phyloP scores from a whole-genome alignment of 768 basidiomycete genomes.

The Gyrodon lividus region DNA sequence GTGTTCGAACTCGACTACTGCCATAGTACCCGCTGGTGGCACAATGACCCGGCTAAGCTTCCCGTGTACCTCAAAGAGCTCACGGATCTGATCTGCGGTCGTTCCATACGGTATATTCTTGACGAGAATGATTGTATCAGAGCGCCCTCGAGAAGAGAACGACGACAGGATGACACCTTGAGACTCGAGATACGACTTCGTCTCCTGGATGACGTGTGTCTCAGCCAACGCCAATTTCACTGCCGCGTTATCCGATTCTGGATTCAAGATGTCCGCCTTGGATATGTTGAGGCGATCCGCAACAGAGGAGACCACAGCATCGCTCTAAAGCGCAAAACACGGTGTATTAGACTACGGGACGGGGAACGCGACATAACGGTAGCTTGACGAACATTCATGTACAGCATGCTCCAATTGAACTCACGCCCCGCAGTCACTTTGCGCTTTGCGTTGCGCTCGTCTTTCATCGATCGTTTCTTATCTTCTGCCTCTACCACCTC shows the following conservation, averaged over 20 bases:
- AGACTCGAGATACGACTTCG: conserved; percentile 83
- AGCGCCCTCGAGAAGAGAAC: conserved; percentile 53
- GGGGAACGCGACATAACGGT: conserved; percentile 16
- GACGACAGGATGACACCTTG: conserved; percentile 66
- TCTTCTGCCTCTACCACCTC: conserved; percentile 39
- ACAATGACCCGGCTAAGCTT: conserved; percentile 68
- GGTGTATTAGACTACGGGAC: conserved; percentile 21
- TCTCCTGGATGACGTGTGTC: conserved; percentile 94
- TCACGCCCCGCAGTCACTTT: conserved; percentile 71
- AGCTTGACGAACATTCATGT: conserved; percentile 86
- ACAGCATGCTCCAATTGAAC: conserved; percentile 92
- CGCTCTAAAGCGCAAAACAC: conserved; percentile 55
- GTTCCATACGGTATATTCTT: conserved; percentile 98
- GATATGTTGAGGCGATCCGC: conserved; percentile 84
- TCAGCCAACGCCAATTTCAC: conserved; percentile 96
- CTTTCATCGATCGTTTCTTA: conserved; percentile 57
- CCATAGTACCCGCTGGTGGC: conserved; percentile 91
- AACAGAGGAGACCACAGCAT: conserved; percentile 89
- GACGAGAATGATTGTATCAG: conserved; percentile 83
- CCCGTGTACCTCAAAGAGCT: conserved; percentile 78
- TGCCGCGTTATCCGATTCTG: conserved; percentile 77
- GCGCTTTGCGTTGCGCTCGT: conserved; percentile 54
- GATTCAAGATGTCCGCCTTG: conserved; percentile 86
- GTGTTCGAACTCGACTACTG: conserved; percentile 83
- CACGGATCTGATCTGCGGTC: conserved; percentile 66